Percentiles rank a stretch among this genome's conserved stretches.
phyloP scores from a whole-genome alignment of 2,329 filamentous ascomycete species.

The Fusarium napiforme region DNA sequence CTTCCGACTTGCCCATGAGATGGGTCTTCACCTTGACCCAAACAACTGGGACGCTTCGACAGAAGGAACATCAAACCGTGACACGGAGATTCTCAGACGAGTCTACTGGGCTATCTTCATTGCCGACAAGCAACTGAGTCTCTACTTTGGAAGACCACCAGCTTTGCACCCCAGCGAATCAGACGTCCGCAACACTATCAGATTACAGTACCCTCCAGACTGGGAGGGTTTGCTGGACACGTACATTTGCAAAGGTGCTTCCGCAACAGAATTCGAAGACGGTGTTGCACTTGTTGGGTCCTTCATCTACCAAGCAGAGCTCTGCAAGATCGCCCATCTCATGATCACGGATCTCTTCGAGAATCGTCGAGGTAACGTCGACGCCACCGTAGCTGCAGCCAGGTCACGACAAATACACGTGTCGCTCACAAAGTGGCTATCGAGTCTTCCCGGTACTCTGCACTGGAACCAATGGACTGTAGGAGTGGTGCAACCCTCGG shows the following conservation, averaged over 20 bases:
- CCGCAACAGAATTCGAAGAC: slow-evolving; percentile 59
- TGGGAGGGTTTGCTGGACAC: slow-evolving; percentile 60
- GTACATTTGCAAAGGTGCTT: slow-evolving; percentile 57
- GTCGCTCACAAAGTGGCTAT: slow-evolving; percentile 59
- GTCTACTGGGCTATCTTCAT: slow-evolving; percentile 64
- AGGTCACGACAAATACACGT: slow-evolving; percentile 59
- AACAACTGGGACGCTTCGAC: slow-evolving; percentile 59
- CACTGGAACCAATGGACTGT: slow-evolving; percentile 65
- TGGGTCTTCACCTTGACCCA: slow-evolving; percentile 63
- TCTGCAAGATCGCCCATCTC: slow-evolving; percentile 60
- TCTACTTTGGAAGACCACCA: slow-evolving; percentile 63
- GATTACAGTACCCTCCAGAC: slow-evolving; percentile 60
- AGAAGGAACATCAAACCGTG: slow-evolving; percentile 47
- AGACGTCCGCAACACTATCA: slow-evolving; percentile 60
- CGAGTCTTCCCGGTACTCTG: slow-evolving; percentile 57
- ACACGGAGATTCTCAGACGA: slow-evolving; percentile 60
- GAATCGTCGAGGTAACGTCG: slow-evolving; percentile 56
- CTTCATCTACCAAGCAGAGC: slow-evolving; percentile 60
- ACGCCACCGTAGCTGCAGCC: slow-evolving; percentile 54
- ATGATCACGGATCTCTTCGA: slow-evolving; percentile 64
- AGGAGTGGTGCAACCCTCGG: slow-evolving; percentile 56
- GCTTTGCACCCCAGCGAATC: slow-evolving; percentile 61
- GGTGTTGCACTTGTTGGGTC: slow-evolving; percentile 56
- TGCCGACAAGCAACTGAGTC: slow-evolving; percentile 61
- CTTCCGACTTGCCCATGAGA: slow-evolving; percentile 62